Evolutionary conservation across 768 basidiomycete species (phyloP), one percentile per base, ranked within the genome.

Genomic region (Lactarius vividus): DNA sequence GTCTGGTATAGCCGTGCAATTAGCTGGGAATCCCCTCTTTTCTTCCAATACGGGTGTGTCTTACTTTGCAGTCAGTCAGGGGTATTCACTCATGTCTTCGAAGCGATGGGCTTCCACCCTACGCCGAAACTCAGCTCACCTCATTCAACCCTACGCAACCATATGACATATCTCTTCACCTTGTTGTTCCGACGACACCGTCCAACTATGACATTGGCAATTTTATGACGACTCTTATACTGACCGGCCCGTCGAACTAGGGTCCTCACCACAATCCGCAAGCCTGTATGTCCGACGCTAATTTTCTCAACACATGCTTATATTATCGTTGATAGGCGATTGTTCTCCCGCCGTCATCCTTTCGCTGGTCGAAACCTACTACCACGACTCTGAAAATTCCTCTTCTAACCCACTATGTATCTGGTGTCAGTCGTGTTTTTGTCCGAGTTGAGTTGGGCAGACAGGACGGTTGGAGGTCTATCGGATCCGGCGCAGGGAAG

Each of bases 41-140:
- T 86, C 73, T 79, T 94, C 23, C 90, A 92, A 79, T 94, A 93
- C 69, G 92, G 92, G 92, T 92, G 74, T 44, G 85, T 73, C 23
- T 39, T 18, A n/a, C 31, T 26, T 29, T 37, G 28, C 13, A 6
- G 6, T 42, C 33, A 9, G 37, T 13, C 46, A 31, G n/a, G 55
- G 29, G 18, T 16, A 42, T 60, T 37, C 35, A 65, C 55, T 49
- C 62, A 67, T 53, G 23, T 57, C 23, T 29, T 35, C 64, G 9
- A 61, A 93, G 92, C 11, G 88, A 92, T 67, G 85, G 86, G 2
- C 69, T 75, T 29, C 73, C 80, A 10, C 92, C 92, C 1, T 89
- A 88, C 67, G 90, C 90, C 5, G 78, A 84, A 44, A 72, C 81
- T 4, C 64, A 74, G 1, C 75, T 93, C 0, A 83, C 85, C 2